Conservation (phyloP, 805 yeast genomes). For the Groenewaldozyma salmanticensis region DNA sequence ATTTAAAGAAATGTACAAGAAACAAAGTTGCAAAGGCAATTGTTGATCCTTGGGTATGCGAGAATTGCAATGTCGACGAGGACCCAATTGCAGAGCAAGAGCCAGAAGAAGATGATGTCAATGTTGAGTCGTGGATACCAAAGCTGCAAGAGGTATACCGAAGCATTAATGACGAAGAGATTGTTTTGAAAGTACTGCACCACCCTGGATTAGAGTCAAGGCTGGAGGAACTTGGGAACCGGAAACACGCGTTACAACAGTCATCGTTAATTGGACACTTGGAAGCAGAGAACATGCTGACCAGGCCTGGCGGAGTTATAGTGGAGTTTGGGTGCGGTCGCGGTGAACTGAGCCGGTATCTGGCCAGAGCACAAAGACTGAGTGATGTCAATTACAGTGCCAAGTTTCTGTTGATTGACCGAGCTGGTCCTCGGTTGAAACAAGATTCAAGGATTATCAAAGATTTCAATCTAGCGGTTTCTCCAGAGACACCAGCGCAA, state of each 20-base stretch:
- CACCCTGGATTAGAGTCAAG: conserved; percentile 34
- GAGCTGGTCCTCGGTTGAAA: conserved; percentile 71
- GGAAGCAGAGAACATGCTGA: conserved; percentile 33
- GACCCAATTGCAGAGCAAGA: background rate
- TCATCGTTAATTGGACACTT: conserved; percentile 68
- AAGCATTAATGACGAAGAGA: conserved; percentile 8
- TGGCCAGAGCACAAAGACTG: conserved; percentile 23
- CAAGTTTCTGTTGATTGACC: conserved; percentile 54
- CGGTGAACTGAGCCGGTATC: conserved; percentile 68
- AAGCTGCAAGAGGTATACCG: conserved; percentile 12
- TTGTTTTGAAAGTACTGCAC: background rate
- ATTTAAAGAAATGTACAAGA: conserved; percentile 46
- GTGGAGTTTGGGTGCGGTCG: conserved; percentile 89
- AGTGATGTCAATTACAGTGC: background rate
- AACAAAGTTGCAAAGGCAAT: conserved; percentile 9
- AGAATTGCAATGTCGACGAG: conserved; percentile 36
- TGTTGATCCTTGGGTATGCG: conserved; percentile 36
- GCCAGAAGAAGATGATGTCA: conserved; percentile 3
- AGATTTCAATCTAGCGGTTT: conserved; percentile 33
- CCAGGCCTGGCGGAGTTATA: conserved; percentile 25
- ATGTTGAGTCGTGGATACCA: conserved; percentile 26
- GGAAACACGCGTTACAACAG: conserved; percentile 77
- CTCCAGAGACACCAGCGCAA: background rate
- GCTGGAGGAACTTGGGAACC: conserved; percentile 41
- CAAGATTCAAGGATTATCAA: conserved; percentile 56